Percentiles rank a stretch among this genome's conserved stretches.
Conservation (phyloP, 108 stramenopile species). For the Stephanodiscus minutulus region DNA sequence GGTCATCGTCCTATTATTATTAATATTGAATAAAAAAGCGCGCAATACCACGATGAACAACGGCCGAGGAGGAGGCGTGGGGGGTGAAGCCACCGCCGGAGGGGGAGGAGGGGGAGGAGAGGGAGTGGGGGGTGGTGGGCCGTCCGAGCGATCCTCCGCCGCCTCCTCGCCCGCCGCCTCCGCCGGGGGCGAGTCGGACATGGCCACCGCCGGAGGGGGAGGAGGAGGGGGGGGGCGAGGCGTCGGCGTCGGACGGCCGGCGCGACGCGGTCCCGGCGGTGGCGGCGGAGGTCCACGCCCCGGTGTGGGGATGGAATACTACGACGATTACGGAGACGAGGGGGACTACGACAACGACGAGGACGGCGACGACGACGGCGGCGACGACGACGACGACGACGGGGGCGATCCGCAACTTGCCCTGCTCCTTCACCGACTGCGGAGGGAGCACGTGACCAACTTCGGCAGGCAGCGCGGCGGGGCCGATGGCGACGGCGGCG, state of each 20-base stretch:
- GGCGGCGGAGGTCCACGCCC: too few relatives aligned
- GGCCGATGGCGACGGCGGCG: neutral
- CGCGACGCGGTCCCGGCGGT: too few relatives aligned
- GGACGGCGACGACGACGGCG: neutral
- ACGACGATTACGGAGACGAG: too few relatives aligned
- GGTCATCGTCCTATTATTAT: too few relatives aligned
- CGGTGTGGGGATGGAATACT: too few relatives aligned
- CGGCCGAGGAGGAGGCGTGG: neutral
- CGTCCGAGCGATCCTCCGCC: too few relatives aligned
- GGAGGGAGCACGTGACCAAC: conserved; percentile 37
- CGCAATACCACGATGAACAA: neutral
- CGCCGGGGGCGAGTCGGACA: neutral
- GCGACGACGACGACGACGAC: neutral
- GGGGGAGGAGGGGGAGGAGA: too few relatives aligned
- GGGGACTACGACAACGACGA: neutral
- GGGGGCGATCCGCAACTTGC: conserved; percentile 4
- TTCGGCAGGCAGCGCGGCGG: conserved; percentile 11
- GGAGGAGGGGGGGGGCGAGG: too few relatives aligned
- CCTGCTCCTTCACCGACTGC: conserved; percentile 19
- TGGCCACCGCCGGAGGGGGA: neutral
- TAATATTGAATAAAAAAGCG: too few relatives aligned
- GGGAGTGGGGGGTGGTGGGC: neutral
- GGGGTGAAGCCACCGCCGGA: neutral
- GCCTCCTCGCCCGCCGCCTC: neutral
- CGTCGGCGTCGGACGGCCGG: too few relatives aligned